These are phyloP conservation scores for Globisporangium canariense DNA, from an alignment of 352 stramenopile genomes.

Conservation along the genomic window DNA sequence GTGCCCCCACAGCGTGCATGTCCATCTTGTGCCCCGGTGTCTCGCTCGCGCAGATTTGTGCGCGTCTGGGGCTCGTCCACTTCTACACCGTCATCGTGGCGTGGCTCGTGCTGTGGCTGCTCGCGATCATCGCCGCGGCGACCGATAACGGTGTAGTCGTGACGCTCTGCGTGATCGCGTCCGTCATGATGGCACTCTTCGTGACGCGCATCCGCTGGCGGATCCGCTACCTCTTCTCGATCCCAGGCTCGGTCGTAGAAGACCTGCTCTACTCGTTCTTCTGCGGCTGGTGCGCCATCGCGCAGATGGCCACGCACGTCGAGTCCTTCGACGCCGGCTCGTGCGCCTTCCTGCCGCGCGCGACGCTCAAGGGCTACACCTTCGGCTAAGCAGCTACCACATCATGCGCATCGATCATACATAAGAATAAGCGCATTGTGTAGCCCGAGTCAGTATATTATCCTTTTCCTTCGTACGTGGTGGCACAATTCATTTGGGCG, in stretches of 20 bases:
- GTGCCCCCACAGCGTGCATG: constrained; percentile 18
- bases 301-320: constrained; percentile 49
- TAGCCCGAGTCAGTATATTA: not conserved
- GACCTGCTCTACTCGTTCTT: constrained; percentile 30
- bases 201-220: constrained; percentile 46
- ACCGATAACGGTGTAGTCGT: constrained; percentile 25
- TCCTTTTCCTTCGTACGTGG: not conserved
- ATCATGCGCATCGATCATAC: not conserved
- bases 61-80: constrained; percentile 36
- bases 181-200: constrained; percentile 26
- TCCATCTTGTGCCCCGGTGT: constrained; percentile 25
- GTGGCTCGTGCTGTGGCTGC: constrained; percentile 30
- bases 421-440: not conserved
- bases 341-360: constrained; percentile 26
- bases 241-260: constrained; percentile 37
- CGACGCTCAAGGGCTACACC: constrained; percentile 42
- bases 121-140: constrained; percentile 28
- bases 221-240: constrained; percentile 54
- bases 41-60: constrained; percentile 44
- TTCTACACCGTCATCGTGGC: constrained; percentile 35
- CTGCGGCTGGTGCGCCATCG: constrained; percentile 42
- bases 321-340: constrained; percentile 37
- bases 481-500: not conserved
- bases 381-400: constrained; percentile 16
- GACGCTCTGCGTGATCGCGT: constrained; percentile 33